Evolutionary conservation across 352 stramenopile species (phyloP).

Genomic region (Phytophthora uliginosa): DNA sequence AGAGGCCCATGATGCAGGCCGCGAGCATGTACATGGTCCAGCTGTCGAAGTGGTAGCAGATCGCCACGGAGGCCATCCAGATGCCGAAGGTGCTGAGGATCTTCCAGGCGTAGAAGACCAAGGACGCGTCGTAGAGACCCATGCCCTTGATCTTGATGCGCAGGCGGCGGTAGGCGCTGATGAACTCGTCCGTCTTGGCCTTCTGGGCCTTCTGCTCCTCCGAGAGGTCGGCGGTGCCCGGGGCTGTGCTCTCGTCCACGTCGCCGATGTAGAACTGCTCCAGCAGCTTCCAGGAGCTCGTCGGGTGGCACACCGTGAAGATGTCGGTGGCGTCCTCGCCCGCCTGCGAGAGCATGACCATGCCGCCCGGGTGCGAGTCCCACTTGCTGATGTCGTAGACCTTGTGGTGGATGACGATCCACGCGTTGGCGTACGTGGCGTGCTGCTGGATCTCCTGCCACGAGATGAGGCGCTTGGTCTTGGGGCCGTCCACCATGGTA

Average conservation of each 20-base stretch:
- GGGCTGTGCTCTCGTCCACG: constrained; percentile 84
- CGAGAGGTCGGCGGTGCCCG: constrained; percentile 35
- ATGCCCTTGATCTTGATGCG: constrained; percentile 95
- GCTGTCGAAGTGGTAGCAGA: constrained; percentile 90
- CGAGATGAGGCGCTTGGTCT: constrained; percentile 75
- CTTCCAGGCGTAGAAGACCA: constrained; percentile 97
- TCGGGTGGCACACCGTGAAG: constrained; percentile 98
- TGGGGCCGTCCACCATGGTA: constrained; percentile 73
- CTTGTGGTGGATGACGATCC: constrained; percentile 94
- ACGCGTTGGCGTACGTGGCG: constrained; percentile 78
- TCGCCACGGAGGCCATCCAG: constrained; percentile 83
- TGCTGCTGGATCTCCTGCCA: constrained; percentile 86
- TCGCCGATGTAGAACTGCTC: constrained; percentile 98
- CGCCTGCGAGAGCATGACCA: constrained; percentile 98
- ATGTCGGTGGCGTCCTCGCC: constrained; percentile 99
- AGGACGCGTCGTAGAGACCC: constrained; percentile 95
- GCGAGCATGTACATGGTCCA: constrained; percentile 92
- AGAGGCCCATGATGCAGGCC: constrained; percentile 95
- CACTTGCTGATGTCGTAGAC: constrained; percentile 93
- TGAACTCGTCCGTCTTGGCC: constrained; percentile 93
- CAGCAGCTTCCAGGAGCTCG: constrained; percentile 94
- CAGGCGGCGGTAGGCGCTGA: constrained; percentile 97
- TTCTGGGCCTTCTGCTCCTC: constrained; percentile 58
- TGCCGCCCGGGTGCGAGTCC: constrained; percentile 87
- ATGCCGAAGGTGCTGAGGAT: constrained; percentile 94